A percentile compares a stretch with the other conserved stretches of the same genome.
phyloP scores from a whole-genome alignment of 1,284 basidiomycete genomes.

The Athelia psychrophila region DNA sequence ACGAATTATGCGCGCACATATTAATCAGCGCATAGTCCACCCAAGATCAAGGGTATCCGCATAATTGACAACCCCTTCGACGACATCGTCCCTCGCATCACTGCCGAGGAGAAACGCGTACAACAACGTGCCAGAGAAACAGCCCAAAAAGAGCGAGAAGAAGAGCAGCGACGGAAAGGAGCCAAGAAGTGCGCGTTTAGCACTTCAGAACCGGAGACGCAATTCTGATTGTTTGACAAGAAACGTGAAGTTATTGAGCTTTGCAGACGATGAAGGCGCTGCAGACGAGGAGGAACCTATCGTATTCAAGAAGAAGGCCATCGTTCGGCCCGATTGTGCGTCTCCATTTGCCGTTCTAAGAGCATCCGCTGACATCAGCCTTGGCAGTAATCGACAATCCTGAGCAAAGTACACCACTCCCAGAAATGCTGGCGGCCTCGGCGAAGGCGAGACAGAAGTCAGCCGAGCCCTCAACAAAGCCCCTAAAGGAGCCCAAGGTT shows the following conservation, averaged over 20 bases:
- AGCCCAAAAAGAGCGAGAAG: conserved; percentile 75
- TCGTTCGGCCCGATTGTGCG: conserved; percentile 80
- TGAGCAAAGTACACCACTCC: conserved; percentile 19
- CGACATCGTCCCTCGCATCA: conserved; percentile 96
- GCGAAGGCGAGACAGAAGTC: conserved; percentile 6
- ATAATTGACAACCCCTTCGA: conserved; percentile 93
- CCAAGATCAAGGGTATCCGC: conserved; percentile 81
- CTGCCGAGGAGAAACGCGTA: conserved; percentile 82
- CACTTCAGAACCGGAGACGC: not conserved
- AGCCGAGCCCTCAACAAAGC: not conserved
- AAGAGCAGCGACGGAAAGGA: conserved; percentile 66
- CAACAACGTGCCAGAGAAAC: conserved; percentile 80
- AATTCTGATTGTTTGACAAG: conserved; percentile 36
- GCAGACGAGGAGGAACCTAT: conserved; percentile 45
- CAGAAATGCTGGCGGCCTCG: conserved; percentile 16
- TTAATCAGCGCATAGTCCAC: conserved; percentile 57
- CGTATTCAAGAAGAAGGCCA: conserved; percentile 72
- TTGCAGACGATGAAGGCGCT: conserved; percentile 76
- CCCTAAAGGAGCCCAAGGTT: not conserved
- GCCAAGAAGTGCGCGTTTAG: conserved; percentile 75
- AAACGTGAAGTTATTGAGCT: conserved; percentile 85
- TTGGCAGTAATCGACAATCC: conserved; percentile 52
- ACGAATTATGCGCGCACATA: no score
- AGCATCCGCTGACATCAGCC: not conserved
- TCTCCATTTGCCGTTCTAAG: conserved; percentile 12